Percentiles rank a stretch among this genome's conserved stretches.
Evolutionary conservation across 805 yeast species (phyloP).

Genomic region (Blastobotrys parvus): DNA sequence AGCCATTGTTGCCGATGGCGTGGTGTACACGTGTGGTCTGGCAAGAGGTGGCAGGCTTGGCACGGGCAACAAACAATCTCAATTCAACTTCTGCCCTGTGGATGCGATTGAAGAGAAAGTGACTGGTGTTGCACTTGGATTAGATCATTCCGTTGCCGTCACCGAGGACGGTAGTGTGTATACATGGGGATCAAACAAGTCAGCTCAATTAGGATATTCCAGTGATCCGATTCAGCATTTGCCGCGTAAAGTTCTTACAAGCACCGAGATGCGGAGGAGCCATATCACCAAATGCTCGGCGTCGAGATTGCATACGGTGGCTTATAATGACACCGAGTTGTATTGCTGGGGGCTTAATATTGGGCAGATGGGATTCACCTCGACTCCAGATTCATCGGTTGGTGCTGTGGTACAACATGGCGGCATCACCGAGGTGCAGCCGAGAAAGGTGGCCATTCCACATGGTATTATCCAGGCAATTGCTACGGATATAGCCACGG

Average conservation of each 20-base stretch:
- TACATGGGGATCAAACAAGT: slow-evolving; percentile 73
- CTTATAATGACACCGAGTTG: slow-evolving; percentile 41
- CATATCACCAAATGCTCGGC: slow-evolving; percentile 43
- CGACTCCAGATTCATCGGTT: not conserved
- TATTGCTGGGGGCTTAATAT: slow-evolving; percentile 71
- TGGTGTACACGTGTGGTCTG: slow-evolving; percentile 54
- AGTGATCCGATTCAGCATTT: slow-evolving; percentile 15
- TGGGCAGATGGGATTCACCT: slow-evolving; percentile 67
- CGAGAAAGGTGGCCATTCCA: slow-evolving; percentile 35
- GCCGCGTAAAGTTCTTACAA: slow-evolving; percentile 35
- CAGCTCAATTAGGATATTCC: slow-evolving; percentile 55
- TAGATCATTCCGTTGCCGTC: slow-evolving; percentile 59
- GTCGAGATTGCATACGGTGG: slow-evolving; percentile 64
- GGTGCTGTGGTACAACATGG: slow-evolving; percentile 11
- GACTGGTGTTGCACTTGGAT: slow-evolving; percentile 41
- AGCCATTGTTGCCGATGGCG: slow-evolving; percentile 23
- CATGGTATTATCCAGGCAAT: slow-evolving; percentile 46
- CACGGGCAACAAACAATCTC: slow-evolving; percentile 31
- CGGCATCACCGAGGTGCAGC: slow-evolving; percentile 22
- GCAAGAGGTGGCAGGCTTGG: slow-evolving; percentile 71
- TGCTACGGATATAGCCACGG: slow-evolving; percentile 63
- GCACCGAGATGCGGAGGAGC: slow-evolving; percentile 22
- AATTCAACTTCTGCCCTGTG: slow-evolving; percentile 39
- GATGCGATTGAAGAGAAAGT: slow-evolving; percentile 30
- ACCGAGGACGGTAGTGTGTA: slow-evolving; percentile 46